These are phyloP conservation scores for Pseudogymnoascus sp. DNA, from an alignment of 2,329 filamentous ascomycete species.

Conservation along the genomic window DNA sequence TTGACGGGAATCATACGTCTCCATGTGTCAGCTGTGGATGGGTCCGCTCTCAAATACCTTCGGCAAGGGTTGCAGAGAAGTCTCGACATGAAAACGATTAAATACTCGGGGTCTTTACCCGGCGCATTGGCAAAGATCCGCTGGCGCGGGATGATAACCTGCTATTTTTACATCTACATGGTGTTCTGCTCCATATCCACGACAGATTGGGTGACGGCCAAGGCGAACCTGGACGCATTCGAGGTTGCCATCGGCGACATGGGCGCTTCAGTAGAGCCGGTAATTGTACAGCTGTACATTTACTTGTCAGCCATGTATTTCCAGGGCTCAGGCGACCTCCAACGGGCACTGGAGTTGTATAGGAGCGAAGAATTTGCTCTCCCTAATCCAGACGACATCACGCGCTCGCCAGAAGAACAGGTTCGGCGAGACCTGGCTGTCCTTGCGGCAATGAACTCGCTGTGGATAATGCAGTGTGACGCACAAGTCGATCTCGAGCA, in stretches of 20 bases:
- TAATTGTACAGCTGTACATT: slow-evolving; percentile 21
- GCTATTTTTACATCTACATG: slow-evolving; percentile 27
- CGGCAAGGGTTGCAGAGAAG: slow-evolving; percentile 48
- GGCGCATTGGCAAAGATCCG: slow-evolving; percentile 21
- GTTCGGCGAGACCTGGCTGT: slow-evolving; percentile 58
- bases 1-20: slow-evolving; percentile 47
- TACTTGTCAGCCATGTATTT: slow-evolving; percentile 72
- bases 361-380: slow-evolving; percentile 53
- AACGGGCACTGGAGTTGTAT: slow-evolving; percentile 61
- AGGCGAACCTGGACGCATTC: slow-evolving; percentile 21
- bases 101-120: slow-evolving; percentile 31
- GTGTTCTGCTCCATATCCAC: slow-evolving; percentile 26
- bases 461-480: slow-evolving; percentile 65
- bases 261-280: slow-evolving; percentile 20
- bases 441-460: slow-evolving; percentile 58
- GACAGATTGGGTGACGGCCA: slow-evolving; percentile 25
- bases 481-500: slow-evolving; percentile 49
- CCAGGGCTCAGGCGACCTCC: slow-evolving; percentile 69
- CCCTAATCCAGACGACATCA: slow-evolving; percentile 29
- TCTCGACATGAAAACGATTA: slow-evolving; percentile 13
- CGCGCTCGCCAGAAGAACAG: slow-evolving; percentile 36
- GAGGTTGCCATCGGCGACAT: slow-evolving; percentile 18
- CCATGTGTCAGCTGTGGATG: slow-evolving; percentile 43
- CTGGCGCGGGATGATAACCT: slow-evolving; percentile 27
- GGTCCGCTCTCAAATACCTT: slow-evolving; percentile 49